These are phyloP conservation scores for Glarea lozoyensis DNA, from an alignment of 495 filamentous ascomycete genomes.

Conservation along the genomic window DNA sequence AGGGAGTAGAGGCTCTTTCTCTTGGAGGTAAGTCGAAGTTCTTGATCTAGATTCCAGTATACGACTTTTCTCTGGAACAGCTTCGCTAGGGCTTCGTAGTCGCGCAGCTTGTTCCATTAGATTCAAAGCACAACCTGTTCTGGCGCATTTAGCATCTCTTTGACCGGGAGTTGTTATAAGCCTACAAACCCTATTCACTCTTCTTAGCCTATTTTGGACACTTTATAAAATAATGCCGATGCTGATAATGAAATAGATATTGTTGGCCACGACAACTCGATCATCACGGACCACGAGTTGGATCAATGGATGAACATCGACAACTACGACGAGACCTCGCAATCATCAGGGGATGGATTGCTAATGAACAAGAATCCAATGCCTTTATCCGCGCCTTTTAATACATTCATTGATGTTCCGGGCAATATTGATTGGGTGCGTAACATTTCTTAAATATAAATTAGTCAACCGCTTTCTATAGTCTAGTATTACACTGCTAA, in stretches of 20 bases:
- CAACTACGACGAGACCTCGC: background rate
- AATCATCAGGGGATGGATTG: constrained; percentile 9
- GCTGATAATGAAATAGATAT: background rate
- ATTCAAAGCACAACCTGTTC: background rate
- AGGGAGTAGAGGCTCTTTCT: constrained; percentile 16
- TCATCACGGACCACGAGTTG: no score
- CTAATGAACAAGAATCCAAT: constrained; percentile 17
- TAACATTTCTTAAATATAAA: background rate
- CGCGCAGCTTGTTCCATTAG: no score
- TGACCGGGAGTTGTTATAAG: no score
- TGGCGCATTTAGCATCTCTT: no score
- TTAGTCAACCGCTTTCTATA: no score
- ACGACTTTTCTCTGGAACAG: no score
- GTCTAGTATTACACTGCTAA: no score
- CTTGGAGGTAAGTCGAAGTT: constrained; percentile 5
- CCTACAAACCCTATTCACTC: no score
- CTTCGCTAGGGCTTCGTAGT: no score
- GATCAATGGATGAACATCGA: background rate
- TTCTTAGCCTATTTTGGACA: no score
- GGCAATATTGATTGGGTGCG: constrained; percentile 33
- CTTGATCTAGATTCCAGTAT: background rate
- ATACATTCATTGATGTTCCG: constrained; percentile 21
- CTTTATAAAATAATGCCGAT: background rate
- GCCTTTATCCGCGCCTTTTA: constrained; percentile 21
- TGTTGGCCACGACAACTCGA: background rate